Conservation (phyloP, 495 filamentous ascomycete species). For the Penicillium silybi region DNA sequence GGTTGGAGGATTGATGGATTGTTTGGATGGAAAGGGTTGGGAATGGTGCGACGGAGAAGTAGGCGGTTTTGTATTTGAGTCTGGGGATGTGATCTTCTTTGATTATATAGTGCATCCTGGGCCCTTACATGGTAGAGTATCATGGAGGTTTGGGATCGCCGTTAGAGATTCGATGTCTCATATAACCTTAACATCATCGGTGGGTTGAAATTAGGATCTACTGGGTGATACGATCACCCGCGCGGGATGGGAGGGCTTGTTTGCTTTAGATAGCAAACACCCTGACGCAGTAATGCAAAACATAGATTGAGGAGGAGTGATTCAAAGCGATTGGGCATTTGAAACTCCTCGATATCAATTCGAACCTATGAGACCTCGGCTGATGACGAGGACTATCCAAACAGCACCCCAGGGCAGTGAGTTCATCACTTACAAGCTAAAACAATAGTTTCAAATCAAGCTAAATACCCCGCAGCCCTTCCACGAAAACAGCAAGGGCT, state of each 20-base stretch:
- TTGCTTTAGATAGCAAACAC: background rate
- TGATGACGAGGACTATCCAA: background rate
- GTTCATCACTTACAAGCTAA: background rate
- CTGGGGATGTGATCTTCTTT: background rate
- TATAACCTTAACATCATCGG: background rate
- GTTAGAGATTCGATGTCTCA: background rate
- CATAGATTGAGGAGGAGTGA: too few relatives aligned
- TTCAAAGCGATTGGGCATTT: too few relatives aligned
- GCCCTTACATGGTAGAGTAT: background rate
- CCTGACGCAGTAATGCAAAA: too few relatives aligned
- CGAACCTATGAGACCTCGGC: background rate
- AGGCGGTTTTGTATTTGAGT: background rate
- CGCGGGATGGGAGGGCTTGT: background rate
- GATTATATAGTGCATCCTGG: background rate
- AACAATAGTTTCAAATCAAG: background rate
- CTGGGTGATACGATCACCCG: background rate
- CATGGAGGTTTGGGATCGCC: background rate
- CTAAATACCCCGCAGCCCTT: background rate
- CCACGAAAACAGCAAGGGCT: background rate
- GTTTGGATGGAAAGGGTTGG: background rate
- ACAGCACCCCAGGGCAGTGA: background rate
- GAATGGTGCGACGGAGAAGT: background rate
- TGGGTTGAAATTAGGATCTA: background rate
- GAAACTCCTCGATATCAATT: background rate
- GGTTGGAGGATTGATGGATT: background rate